These are phyloP conservation scores for Ogataea thermomethanolica DNA, from an alignment of 805 yeast species.

Conservation along the genomic window DNA sequence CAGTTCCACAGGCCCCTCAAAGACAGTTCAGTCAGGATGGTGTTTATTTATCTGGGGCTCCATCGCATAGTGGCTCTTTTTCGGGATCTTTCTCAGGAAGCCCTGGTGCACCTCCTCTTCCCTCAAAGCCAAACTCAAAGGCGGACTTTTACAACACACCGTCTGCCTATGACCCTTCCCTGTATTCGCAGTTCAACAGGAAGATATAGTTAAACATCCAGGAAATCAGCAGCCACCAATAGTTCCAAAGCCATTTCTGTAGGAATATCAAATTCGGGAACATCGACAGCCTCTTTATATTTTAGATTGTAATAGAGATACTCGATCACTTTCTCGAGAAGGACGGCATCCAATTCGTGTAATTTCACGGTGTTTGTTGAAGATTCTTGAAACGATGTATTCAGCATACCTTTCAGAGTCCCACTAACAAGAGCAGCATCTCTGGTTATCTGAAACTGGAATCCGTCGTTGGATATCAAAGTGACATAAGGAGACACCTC, in stretches of 20 bases:
- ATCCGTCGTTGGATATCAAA: constrained; percentile 70
- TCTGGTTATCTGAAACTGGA: constrained; percentile 54
- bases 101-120: constrained; percentile 25
- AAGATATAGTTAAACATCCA: constrained; percentile 49
- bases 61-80: background rate
- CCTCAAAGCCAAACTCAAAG: constrained; percentile 24
- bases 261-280: constrained; percentile 87
- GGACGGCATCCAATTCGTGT: constrained; percentile 64
- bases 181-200: constrained; percentile 38
- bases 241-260: constrained; percentile 92
- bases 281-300: constrained; percentile 58
- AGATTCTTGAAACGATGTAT: constrained; percentile 55
- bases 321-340: constrained; percentile 78
- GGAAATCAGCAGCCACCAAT: constrained; percentile 87
- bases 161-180: constrained; percentile 46
- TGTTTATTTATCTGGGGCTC: background rate
- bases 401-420: constrained; percentile 56
- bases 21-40: constrained; percentile 1
- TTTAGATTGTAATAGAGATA: constrained; percentile 74
- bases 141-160: constrained; percentile 47
- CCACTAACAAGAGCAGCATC: constrained; percentile 78
- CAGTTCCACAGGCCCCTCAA: constrained; percentile 7
- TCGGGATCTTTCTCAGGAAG: constrained; percentile 5
- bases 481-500: constrained; percentile 44
- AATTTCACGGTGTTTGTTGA: constrained; percentile 51